phyloP scores from a whole-genome alignment of 495 filamentous ascomycete genomes.

The Bathelium albidoporum region DNA sequence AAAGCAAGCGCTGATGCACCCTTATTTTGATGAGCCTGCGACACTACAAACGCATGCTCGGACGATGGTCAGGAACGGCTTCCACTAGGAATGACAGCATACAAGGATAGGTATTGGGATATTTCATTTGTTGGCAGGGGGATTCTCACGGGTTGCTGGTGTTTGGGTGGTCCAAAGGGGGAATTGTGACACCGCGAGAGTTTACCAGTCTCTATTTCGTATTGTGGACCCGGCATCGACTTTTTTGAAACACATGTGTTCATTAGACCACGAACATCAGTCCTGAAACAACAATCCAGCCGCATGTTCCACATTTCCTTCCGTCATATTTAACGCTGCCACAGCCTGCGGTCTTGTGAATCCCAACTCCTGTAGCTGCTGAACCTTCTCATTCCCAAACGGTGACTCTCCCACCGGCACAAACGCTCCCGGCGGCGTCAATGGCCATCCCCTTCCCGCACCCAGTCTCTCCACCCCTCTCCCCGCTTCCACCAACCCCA shows the following conservation, averaged over 20 bases:
- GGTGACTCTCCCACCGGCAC: slow-evolving; percentile 11
- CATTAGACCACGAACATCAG: not conserved
- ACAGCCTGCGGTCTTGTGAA: slow-evolving; percentile 69
- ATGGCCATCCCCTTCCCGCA: not conserved
- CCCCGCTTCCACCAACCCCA: not conserved
- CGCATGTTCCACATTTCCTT: slow-evolving; percentile 77
- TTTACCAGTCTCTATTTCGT: not conserved
- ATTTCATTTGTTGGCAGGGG: not conserved
- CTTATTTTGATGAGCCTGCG: slow-evolving; percentile 68
- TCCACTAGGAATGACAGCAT: slow-evolving; percentile 12
- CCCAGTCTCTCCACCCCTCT: not conserved
- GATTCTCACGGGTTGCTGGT: not conserved
- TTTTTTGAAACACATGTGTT: not conserved
- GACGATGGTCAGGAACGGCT: slow-evolving; percentile 17
- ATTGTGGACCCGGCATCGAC: not conserved
- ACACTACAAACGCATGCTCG: slow-evolving; percentile 26
- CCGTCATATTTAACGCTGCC: slow-evolving; percentile 68
- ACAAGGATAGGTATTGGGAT: not conserved
- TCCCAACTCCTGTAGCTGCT: slow-evolving; percentile 67
- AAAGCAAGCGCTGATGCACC: slow-evolving; percentile 86
- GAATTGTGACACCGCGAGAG: not conserved
- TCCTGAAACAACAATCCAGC: slow-evolving; percentile 68
- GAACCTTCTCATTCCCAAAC: slow-evolving; percentile 53
- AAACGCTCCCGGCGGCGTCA: slow-evolving; percentile 1
- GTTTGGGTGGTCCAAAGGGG: not conserved